These are phyloP conservation scores for Laburnicola sp. DNA, from an alignment of 2,329 filamentous ascomycete species.

Conservation along the genomic window DNA sequence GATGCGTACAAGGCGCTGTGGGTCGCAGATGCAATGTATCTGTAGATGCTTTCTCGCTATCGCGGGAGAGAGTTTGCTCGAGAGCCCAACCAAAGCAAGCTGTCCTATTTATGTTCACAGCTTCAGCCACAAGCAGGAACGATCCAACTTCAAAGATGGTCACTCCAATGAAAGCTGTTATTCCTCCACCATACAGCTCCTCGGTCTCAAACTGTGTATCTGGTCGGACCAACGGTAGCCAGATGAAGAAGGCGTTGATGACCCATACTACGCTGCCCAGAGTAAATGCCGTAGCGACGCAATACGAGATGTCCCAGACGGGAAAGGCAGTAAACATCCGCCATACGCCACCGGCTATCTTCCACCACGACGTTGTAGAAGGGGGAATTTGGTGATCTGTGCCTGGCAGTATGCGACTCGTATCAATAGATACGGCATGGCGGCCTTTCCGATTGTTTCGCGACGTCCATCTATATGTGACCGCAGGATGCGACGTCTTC, in stretches of 20 bases:
- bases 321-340: slow-evolving; percentile 53
- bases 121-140: slow-evolving; percentile 66
- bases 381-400: slow-evolving; percentile 35
- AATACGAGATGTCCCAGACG: slow-evolving; percentile 61
- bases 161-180: slow-evolving; percentile 68
- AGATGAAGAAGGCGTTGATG: slow-evolving; percentile 65
- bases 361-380: slow-evolving; percentile 37
- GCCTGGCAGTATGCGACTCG: slow-evolving; percentile 7
- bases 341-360: slow-evolving; percentile 45
- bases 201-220: slow-evolving; percentile 59
- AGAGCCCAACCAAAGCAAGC: slow-evolving; percentile 72
- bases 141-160: slow-evolving; percentile 68
- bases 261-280: slow-evolving; percentile 52
- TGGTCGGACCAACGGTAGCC: slow-evolving; percentile 61
- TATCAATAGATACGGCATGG: slow-evolving; percentile 43
- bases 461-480: slow-evolving; percentile 44
- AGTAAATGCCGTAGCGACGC: slow-evolving; percentile 59
- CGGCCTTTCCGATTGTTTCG: slow-evolving; percentile 51
- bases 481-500: background rate
- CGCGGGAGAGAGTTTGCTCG: slow-evolving; percentile 52
- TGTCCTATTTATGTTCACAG: slow-evolving; percentile 66
- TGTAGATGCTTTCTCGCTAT: slow-evolving; percentile 20
- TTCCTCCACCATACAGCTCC: slow-evolving; percentile 58
- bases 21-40: slow-evolving; percentile 15
- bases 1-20: slow-evolving; percentile 37